Conservation (phyloP, 2,329 filamentous ascomycete species). For the Aureobasidium melanogenum region DNA sequence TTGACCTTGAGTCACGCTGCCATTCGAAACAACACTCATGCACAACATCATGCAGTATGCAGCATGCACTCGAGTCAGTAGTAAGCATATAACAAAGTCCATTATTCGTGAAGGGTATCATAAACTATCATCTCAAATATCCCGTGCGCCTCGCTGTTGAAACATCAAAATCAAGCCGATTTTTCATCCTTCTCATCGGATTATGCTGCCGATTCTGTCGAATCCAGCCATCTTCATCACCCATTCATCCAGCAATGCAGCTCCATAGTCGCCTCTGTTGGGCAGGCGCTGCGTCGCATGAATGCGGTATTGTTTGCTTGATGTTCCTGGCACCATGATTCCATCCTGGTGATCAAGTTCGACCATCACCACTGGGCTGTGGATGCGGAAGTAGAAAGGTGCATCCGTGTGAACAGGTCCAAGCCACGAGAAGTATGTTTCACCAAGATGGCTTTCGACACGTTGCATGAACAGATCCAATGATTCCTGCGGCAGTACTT, state of each 20-base stretch:
- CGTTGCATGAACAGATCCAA: conserved; percentile 46
- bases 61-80: background rate
- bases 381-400: conserved; percentile 67
- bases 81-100: background rate
- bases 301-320: conserved; percentile 66
- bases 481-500: conserved; percentile 54
- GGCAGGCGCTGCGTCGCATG: conserved; percentile 64
- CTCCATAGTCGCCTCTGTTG: conserved; percentile 67
- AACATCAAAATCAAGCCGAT: background rate
- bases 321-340: conserved; percentile 59
- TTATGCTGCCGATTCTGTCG: conserved; percentile 9
- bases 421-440: conserved; percentile 74
- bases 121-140: background rate
- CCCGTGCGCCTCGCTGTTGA: background rate
- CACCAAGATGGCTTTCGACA: conserved; percentile 46
- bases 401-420: conserved; percentile 57
- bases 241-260: conserved; percentile 26
- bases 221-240: conserved; percentile 11
- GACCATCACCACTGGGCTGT: conserved; percentile 62
- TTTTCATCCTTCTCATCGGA: background rate
- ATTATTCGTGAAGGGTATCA: conserved; percentile 10
- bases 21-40: background rate
- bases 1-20: background rate
- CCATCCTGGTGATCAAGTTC: conserved; percentile 77
- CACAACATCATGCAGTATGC: background rate